These are phyloP conservation scores for Hondaea fermentalgiana DNA, from an alignment of 108 stramenopile species.

Conservation along the genomic window DNA sequence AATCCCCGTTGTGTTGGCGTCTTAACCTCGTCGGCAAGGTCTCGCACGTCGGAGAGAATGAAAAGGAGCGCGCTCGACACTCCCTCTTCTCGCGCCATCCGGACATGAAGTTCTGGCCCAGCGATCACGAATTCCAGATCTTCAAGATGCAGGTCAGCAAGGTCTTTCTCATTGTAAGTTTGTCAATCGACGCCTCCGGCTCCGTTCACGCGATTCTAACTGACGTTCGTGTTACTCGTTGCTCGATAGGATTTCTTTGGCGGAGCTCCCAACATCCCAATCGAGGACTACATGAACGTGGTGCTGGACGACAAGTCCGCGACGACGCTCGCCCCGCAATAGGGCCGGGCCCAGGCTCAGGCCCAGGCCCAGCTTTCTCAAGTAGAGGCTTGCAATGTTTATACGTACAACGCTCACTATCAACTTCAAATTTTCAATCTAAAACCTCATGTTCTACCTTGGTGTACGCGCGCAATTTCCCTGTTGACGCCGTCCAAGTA, in stretches of 20 bases:
- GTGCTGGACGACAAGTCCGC: not conserved
- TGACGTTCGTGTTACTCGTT: too few relatives aligned
- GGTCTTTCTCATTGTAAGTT: not conserved
- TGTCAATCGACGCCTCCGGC: too few relatives aligned
- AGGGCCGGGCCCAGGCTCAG: too few relatives aligned
- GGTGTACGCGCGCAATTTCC: too few relatives aligned
- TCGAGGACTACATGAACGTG: not conserved
- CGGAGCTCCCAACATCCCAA: not conserved
- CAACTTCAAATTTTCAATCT: too few relatives aligned
- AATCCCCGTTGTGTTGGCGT: not conserved
- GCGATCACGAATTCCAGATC: not conserved
- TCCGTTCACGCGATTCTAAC: too few relatives aligned
- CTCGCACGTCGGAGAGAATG: not conserved
- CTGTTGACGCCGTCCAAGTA: too few relatives aligned
- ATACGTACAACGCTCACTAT: too few relatives aligned
- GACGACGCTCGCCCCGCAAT: too few relatives aligned
- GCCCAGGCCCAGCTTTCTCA: too few relatives aligned
- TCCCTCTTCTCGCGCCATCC: not conserved
- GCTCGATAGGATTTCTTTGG: not conserved
- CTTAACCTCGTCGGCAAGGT: not conserved
- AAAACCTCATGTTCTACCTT: too few relatives aligned
- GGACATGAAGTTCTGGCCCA: slow-evolving; percentile 11
- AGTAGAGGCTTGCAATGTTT: too few relatives aligned
- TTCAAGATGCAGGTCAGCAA: not conserved
- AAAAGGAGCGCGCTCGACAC: not conserved